Percentiles rank a stretch among this genome's conserved stretches.
These are phyloP conservation scores for Lomentospora prolificans DNA, from an alignment of 2,329 filamentous ascomycete species.

Conservation along the genomic window DNA sequence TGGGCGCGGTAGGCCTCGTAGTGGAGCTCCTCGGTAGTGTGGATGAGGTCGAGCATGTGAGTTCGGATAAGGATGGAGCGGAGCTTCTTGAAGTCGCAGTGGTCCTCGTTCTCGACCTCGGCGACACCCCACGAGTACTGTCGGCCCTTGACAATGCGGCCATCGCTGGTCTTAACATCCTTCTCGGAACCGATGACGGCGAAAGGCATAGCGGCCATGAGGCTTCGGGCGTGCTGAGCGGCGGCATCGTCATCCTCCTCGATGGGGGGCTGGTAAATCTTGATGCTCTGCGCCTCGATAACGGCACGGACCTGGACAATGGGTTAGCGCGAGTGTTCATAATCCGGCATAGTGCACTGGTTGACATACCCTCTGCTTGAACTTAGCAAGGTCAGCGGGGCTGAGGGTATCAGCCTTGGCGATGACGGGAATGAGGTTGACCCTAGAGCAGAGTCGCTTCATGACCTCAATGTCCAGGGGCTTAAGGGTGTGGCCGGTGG, in stretches of 20 bases:
- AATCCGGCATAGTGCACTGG: no score
- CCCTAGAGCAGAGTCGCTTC: constrained; percentile 96
- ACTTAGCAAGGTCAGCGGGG: constrained; percentile 79
- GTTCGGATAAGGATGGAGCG: constrained; percentile 97
- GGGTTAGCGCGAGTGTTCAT: no score
- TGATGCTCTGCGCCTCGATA: constrained; percentile 97
- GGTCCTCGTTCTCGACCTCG: constrained; percentile 98
- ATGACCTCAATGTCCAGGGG: constrained; percentile 99
- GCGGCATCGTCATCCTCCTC: constrained; percentile 98
- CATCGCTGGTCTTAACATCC: constrained; percentile 93
- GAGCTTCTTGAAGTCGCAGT: constrained; percentile 99
- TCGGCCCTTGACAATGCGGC: constrained; percentile 94
- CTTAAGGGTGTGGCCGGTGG: constrained; percentile 96
- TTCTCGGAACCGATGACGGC: constrained; percentile 98
- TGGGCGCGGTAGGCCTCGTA: constrained; percentile 98
- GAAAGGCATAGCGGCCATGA: constrained; percentile 97
- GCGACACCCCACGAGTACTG: constrained; percentile 99
- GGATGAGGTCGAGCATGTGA: constrained; percentile 99
- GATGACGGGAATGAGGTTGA: constrained; percentile 96
- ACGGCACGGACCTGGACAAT: constrained; percentile 71
- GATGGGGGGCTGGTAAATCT: constrained; percentile 96
- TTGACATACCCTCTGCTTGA: constrained; percentile 81
- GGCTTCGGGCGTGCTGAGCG: constrained; percentile 83
- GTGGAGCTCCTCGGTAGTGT: constrained; percentile 98
- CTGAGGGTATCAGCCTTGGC: constrained; percentile 98